phyloP scores from a whole-genome alignment of 495 filamentous ascomycete genomes.

The Aspergillus nanangensis region DNA sequence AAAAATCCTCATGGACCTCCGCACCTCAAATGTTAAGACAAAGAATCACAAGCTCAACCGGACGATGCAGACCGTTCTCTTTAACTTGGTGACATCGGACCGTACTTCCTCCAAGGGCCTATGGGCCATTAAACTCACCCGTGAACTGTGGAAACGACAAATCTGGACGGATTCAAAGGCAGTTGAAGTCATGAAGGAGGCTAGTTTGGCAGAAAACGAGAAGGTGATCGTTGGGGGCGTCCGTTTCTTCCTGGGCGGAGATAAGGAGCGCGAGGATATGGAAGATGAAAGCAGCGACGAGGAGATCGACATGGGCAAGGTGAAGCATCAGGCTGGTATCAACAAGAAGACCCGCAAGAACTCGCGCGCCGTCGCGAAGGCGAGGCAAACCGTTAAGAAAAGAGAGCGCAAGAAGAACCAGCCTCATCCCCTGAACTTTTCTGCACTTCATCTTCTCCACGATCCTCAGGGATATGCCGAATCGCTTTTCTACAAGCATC shows the following conservation, averaged over 20 bases:
- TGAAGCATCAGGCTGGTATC: constrained; percentile 80
- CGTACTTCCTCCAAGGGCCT: constrained; percentile 76
- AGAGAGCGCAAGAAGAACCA: constrained; percentile 85
- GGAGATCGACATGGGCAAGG: constrained; percentile 72
- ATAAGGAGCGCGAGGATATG: constrained; percentile 87
- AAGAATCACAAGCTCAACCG: constrained; percentile 90
- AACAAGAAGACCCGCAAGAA: constrained; percentile 97
- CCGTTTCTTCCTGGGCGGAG: constrained; percentile 91
- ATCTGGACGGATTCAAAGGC: constrained; percentile 86
- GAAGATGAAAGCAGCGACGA: constrained; percentile 85
- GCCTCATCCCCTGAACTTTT: constrained; percentile 89
- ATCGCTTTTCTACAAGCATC: constrained; percentile 80
- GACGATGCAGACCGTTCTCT: constrained; percentile 86
- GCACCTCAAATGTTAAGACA: constrained; percentile 75
- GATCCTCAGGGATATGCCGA: constrained; percentile 97
- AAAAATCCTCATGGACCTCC: constrained; percentile 87
- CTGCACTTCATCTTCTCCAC: constrained; percentile 91
- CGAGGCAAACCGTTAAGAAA: constrained; percentile 69
- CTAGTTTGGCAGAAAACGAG: constrained; percentile 73
- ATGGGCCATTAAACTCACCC: constrained; percentile 89
- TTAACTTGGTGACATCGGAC: constrained; percentile 84
- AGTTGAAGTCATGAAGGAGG: constrained; percentile 93
- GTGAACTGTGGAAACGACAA: constrained; percentile 83
- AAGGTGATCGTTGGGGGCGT: constrained; percentile 87
- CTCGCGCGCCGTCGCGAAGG: constrained; percentile 70